These are phyloP conservation scores for Alternaria dauci DNA, from an alignment of 2,329 filamentous ascomycete species.

Conservation along the genomic window DNA sequence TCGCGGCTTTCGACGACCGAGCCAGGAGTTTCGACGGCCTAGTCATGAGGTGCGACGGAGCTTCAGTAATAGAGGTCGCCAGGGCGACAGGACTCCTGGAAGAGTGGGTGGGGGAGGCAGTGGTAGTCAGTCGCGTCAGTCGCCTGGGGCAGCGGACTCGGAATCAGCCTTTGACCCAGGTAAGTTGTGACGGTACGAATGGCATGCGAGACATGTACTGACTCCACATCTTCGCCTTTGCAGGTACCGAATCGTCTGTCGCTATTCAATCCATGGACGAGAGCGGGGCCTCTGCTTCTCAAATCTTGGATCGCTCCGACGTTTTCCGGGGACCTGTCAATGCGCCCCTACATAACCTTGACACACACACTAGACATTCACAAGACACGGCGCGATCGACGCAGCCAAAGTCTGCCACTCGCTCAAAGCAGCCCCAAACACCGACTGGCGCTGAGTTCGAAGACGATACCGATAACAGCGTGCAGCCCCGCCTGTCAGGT, in stretches of 20 bases:
- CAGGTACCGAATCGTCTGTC: conserved; percentile 72
- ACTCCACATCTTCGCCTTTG: too few relatives aligned
- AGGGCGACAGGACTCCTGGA: conserved; percentile 58
- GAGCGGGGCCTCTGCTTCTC: conserved; percentile 81
- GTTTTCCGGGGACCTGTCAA: conserved; percentile 81
- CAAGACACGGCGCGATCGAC: conserved; percentile 51
- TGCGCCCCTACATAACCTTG: conserved; percentile 31
- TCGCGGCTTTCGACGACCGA: conserved; percentile 62
- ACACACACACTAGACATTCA: conserved; percentile 39
- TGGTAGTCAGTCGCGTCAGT: conserved; percentile 15
- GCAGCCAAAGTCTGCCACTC: conserved; percentile 24
- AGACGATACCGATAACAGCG: conserved; percentile 40
- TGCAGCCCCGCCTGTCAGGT: conserved; percentile 45
- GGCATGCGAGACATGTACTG: too few relatives aligned
- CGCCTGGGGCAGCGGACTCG: conserved; percentile 66
- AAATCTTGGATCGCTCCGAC: conserved; percentile 86
- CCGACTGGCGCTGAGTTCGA: conserved; percentile 31
- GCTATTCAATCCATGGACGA: conserved; percentile 71
- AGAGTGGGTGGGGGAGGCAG: too few relatives aligned
- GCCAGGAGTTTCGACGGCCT: conserved; percentile 43
- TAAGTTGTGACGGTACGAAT: too few relatives aligned
- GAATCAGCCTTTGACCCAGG: conserved; percentile 79
- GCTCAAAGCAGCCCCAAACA: conserved; percentile 18
- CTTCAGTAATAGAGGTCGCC: conserved; percentile 65
- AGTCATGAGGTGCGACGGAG: conserved; percentile 61